Evolutionary conservation across 352 stramenopile genomes (phyloP), one percentile per base, ranked within the genome.

Genomic region (Globisporangium nodosum): DNA sequence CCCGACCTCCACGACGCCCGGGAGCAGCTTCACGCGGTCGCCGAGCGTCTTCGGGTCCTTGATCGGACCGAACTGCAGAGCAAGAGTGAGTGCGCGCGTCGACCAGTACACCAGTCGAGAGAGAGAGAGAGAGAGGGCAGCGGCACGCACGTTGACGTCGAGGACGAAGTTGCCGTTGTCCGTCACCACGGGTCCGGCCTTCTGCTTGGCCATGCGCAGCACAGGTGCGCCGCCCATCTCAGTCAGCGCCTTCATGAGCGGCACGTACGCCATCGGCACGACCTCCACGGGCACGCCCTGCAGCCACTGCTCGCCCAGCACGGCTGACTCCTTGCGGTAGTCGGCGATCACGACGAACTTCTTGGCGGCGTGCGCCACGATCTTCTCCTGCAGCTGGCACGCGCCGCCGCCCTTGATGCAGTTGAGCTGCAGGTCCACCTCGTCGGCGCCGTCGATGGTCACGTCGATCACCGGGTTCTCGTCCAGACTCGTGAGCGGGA

Each of bases 271-370:
- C 75, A 99, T 98, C 8, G 97, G 96, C 13, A 96, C 83, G 58
- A 99, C 97, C 80, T 99, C 97, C 15, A 99, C 87, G 11, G 96
- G 96, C 59, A 99, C 83, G 35, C 92, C 83, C 61, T 96, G 78
- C 51, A 79, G 86, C 88, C 88, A 96, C 61, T 91, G 71, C 63
- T 95, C 71, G 39, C 93, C 93, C 20, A 98, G 76, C 49, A 78
- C 64, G 42, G 74, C 74, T 52, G 81, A 96, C 52, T 98, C 83
- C 70, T 98, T 98, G 66, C 87, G 87, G 70, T 94, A 94, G 72
- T 98, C 93, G 49, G 93, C 92, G 69, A 99, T 98, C 6, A 99
- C 92, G 61, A 99, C 97, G 61, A 99, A 99, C 64, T 97, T 98
- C 57, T 99, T 97, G 49, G 97, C 87, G 46, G 88, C 94, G 51